Percentiles rank a stretch among this genome's conserved stretches.
Evolutionary conservation across 305 asterid genomes (phyloP).

Genomic region (Fraxinus sp.): DNA sequence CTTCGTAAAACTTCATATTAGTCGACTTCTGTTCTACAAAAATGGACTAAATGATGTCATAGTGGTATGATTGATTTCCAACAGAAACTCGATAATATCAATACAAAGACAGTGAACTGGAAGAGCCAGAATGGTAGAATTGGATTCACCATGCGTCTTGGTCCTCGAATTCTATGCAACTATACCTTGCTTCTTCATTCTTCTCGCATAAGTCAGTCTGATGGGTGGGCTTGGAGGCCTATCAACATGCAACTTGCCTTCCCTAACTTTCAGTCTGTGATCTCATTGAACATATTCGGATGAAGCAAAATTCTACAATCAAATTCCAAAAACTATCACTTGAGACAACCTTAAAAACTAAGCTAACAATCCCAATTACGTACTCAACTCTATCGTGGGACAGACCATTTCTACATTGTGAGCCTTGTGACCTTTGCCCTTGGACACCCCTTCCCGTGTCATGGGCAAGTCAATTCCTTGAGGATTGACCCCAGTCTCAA

Average conservation of each 20-base stretch:
- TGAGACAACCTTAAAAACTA: slow-evolving; percentile 15
- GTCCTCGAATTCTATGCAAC: not conserved
- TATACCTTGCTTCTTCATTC: not conserved
- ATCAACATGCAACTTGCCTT: not conserved
- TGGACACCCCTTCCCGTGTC: slow-evolving; percentile 86
- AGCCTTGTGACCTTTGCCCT: slow-evolving; percentile 69
- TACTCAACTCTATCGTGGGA: slow-evolving; percentile 86
- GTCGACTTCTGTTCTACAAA: not conserved
- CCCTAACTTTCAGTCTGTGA: not conserved
- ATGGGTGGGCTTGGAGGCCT: not conserved
- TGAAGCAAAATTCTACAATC: slow-evolving; percentile 15
- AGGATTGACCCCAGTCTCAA: slow-evolving; percentile 63
- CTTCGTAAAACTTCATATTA: not conserved
- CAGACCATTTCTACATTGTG: slow-evolving; percentile 79
- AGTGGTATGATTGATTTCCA: not conserved
- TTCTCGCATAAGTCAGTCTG: not conserved
- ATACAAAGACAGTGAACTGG: not conserved
- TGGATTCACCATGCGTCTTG: not conserved
- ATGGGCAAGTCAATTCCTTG: slow-evolving; percentile 74
- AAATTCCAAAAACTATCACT: slow-evolving; percentile 19
- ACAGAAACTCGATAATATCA: not conserved
- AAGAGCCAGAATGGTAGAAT: not conserved
- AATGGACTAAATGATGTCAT: not conserved
- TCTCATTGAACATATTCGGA: not conserved
- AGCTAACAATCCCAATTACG: slow-evolving; percentile 24